Conservation (phyloP, 2,329 filamentous ascomycete genomes). For the Hypoxylon sp. region DNA sequence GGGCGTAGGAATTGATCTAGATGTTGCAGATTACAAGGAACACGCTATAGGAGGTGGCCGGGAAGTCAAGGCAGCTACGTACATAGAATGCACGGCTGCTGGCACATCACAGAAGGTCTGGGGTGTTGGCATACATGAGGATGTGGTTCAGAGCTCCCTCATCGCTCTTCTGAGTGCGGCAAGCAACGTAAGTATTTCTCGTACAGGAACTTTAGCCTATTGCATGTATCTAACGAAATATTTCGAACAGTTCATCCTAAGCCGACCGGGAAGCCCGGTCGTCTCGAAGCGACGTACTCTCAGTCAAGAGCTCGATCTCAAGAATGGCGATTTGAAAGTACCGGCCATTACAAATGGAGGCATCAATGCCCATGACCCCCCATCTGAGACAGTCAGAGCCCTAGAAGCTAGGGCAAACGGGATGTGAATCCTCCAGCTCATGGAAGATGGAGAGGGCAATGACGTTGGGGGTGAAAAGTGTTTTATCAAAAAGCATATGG, state of each 20-base stretch:
- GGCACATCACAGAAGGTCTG: conserved; percentile 81
- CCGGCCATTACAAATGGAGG: conserved; percentile 47
- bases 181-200: conserved; percentile 77
- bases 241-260: conserved; percentile 76
- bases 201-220: not conserved
- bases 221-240: conserved; percentile 34
- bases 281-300: conserved; percentile 70
- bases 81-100: conserved; percentile 86
- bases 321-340: conserved; percentile 46
- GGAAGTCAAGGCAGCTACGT: conserved; percentile 93
- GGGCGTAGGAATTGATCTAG: conserved; percentile 84
- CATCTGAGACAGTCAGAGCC: conserved; percentile 54
- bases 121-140: conserved; percentile 93
- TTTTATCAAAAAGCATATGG: conserved; percentile 29
- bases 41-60: conserved; percentile 88
- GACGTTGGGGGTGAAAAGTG: conserved; percentile 11
- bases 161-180: conserved; percentile 89
- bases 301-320: conserved; percentile 57
- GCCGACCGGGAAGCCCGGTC: conserved; percentile 77
- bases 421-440: conserved; percentile 42
- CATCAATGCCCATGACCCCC: conserved; percentile 38
- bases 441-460: conserved; percentile 12
- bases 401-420: conserved; percentile 60
- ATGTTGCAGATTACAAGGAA: conserved; percentile 96
- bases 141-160: conserved; percentile 90